Conservation (phyloP, 805 yeast genomes). For the Yamadazyma olivae region DNA sequence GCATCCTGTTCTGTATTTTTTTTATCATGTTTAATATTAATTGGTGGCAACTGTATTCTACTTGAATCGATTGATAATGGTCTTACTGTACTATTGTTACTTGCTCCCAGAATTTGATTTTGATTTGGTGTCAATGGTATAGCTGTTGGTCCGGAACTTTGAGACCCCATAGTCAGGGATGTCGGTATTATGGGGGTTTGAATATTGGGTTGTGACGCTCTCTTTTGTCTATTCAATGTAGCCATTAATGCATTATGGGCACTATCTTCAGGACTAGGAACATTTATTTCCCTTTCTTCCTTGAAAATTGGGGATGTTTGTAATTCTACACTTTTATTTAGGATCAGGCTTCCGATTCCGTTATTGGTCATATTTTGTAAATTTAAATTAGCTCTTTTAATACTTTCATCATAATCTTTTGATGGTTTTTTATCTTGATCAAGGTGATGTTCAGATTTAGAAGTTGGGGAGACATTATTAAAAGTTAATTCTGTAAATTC, state of each 20-base stretch:
- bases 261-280: slow-evolving; percentile 37
- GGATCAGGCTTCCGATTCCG: slow-evolving; percentile 8
- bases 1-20: slow-evolving; percentile 50
- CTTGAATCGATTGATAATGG: slow-evolving; percentile 16
- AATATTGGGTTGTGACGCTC: neutral
- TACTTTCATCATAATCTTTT: slow-evolving; percentile 3
- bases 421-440: slow-evolving; percentile 5
- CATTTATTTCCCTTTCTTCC: slow-evolving; percentile 8
- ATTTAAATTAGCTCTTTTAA: slow-evolving; percentile 29
- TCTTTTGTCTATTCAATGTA: slow-evolving; percentile 16
- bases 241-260: slow-evolving; percentile 45
- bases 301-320: slow-evolving; percentile 5
- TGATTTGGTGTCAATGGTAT: slow-evolving; percentile 12
- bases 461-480: slow-evolving; percentile 24
- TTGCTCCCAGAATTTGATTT: no score
- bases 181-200: no score
- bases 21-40: slow-evolving; percentile 20
- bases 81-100: no score
- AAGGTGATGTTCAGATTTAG: slow-evolving; percentile 16
- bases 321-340: slow-evolving; percentile 5
- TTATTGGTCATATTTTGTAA: slow-evolving; percentile 34
- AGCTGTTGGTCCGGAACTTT: neutral
- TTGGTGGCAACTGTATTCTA: slow-evolving; percentile 23
- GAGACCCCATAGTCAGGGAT: no score
- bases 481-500: slow-evolving; percentile 31